phyloP scores from a whole-genome alignment of 2,329 filamentous ascomycete species.

The Sphaceloma murrayae region DNA sequence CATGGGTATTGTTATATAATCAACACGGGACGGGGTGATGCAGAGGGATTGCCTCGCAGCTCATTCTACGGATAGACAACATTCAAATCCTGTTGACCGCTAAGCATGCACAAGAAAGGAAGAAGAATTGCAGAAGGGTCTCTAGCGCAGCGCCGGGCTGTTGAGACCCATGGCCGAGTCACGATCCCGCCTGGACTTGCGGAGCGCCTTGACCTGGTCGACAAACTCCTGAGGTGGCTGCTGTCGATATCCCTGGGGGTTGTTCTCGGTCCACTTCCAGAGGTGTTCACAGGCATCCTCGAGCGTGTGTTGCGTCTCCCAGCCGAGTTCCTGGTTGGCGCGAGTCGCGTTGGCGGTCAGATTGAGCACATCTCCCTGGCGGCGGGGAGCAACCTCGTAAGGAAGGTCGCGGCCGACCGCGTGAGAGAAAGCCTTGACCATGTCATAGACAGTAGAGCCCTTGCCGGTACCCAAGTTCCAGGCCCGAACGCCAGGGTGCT shows the following conservation, averaged over 20 bases:
- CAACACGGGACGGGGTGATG: too few relatives aligned
- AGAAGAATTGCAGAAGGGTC: too few relatives aligned
- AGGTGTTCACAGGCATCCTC: constrained; percentile 90
- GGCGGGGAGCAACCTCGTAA: constrained; percentile 74
- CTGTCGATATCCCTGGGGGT: constrained; percentile 89
- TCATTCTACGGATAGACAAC: constrained; percentile 1
- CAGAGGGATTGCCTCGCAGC: not conserved
- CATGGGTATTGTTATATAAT: not conserved
- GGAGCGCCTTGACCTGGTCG: constrained; percentile 37
- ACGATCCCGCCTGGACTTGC: constrained; percentile 20
- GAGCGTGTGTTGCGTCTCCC: constrained; percentile 83
- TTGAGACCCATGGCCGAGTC: constrained; percentile 14
- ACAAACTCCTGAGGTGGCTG: constrained; percentile 76
- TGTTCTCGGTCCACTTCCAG: constrained; percentile 96
- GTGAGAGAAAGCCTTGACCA: constrained; percentile 85
- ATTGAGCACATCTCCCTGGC: constrained; percentile 85
- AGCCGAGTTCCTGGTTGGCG: constrained; percentile 79
- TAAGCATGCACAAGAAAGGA: constrained; percentile 14
- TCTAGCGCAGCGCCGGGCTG: constrained; percentile 7
- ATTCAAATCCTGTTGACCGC: not conserved
- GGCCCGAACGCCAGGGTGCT: constrained; percentile 80
- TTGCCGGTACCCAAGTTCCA: constrained; percentile 96
- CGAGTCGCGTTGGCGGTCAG: constrained; percentile 83
- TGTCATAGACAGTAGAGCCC: constrained; percentile 93
- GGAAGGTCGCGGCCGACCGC: constrained; percentile 78